Conservation (phyloP, 2,329 filamentous ascomycete genomes). For the Botryotinia narcissicola region DNA sequence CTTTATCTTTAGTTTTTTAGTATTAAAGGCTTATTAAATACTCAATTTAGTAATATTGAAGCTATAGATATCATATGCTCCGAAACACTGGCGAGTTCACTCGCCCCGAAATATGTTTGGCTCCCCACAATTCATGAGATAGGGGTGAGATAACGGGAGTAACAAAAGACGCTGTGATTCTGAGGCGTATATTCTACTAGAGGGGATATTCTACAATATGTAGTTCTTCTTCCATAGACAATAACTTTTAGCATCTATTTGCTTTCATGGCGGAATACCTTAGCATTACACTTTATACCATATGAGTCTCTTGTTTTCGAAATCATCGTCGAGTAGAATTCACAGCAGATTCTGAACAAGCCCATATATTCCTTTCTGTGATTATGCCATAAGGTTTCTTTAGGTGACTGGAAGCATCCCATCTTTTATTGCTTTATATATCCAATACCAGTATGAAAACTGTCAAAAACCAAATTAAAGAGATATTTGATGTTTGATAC, state of each 20-base stretch:
- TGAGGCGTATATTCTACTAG: not conserved
- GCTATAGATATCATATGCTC: no score
- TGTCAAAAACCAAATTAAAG: not conserved
- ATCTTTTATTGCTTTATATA: fast-evolving
- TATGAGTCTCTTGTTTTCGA: not conserved
- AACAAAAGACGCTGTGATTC: not conserved
- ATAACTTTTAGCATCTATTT: fast-evolving
- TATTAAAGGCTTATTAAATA: no score
- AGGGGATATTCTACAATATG: not conserved
- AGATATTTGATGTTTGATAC: not conserved
- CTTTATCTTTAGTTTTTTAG: no score
- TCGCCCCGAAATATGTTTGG: no score
- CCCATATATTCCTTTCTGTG: not conserved
- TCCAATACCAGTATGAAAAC: fast-evolving
- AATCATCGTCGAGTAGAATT: not conserved
- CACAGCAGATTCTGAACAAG: not conserved
- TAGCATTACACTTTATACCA: not conserved
- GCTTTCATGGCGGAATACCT: fast-evolving
- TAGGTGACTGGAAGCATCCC: not conserved
- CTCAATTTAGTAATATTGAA: no score
- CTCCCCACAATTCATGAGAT: not conserved
- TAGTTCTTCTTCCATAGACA: not conserved
- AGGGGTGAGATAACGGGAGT: not conserved
- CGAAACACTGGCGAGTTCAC: no score
- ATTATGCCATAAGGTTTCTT: not conserved